Base-by-base conservation (phyloP, 306 rosid genomes). In the Fagus crenata region DNA sequence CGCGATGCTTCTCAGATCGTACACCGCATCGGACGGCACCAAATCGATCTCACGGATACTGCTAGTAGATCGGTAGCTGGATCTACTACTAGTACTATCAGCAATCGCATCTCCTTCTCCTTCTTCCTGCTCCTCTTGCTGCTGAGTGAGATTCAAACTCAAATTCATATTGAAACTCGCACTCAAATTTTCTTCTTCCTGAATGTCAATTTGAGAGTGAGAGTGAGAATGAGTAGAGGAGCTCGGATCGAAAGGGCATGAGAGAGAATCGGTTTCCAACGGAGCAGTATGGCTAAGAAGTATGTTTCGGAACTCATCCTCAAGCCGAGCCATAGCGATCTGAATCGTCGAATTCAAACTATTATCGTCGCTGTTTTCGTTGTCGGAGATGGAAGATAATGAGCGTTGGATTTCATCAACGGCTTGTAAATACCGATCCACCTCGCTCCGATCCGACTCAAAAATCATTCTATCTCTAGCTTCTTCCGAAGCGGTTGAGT, bases 301-400 rank as follows among this genome's bases (percentile, higher is more conserved):
- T 81, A 96, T 91, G 87, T 87, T 90, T 17, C 98, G 99, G 64
- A 96, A 91, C 88, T 96, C 99, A 59, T 96, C 99, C 76, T 93
- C 99, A 1, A 96, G 84, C 0, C 98, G 87, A 18, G 99, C 98
- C 99, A 96, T 96, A 84, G 98, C 98, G 93, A 96, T 93, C 94
- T 91, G 98, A 69, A 92, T 81, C 41, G 96, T 82, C 39, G 96
- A 89, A 88, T 77, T 84, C 77, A 81, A 89, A 51, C 91, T 89
- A 60, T 53, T 73, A 6, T 85, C 91, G 33, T 86, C 89, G 13
- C 89, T 96, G 56, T 64, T 72, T 13, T 80, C 90, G 40, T 87
- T 90, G 28, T 87, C 96, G 49, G 90, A 81, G 53, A 87, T 70
- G 0, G 98, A 81, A 14, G 93, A 92, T 49, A 95, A 58, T 8